Base-by-base conservation (phyloP, 225 moss, liverwort and hornwort species). In the Sphagnum tenellum region DNA sequence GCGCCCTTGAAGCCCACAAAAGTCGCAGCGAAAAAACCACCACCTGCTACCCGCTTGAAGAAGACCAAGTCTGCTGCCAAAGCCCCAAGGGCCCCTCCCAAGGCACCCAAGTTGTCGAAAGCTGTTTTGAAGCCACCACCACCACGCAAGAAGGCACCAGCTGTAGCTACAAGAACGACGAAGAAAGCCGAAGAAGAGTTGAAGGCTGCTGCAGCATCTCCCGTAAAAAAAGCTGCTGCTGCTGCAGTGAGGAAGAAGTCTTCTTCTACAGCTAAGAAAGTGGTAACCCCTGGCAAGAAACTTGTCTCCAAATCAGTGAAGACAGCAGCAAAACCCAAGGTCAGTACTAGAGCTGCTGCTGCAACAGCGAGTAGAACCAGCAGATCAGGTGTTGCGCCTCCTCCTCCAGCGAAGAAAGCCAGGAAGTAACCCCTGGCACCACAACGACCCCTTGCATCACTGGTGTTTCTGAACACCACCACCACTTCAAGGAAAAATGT, bases 201-300 rank as follows among this genome's bases (percentile, higher is more conserved):
- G 52, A 61, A 68, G 3, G 89, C 86, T 73, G 52, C 73, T 2
- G 75, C 64, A 2, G 70, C 56, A 5, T 44, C 14, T 0, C 67
- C 83, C 6, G 75, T 69, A 56, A 88, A 86, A 76, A 80, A 77
- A 57, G 57, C 71, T 11, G 63, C 55, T 2, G 65, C 68, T 10
- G 44, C 29, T 3, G 64, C 85, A 0, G 73, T 73, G 8, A 69
- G 80, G 54, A 92, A 81, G 65, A 55, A 29, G 29, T 29, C 29
- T 1, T 29, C 29, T 29, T 29, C 62, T 7, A 67, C 70, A 0
- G 64, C 74, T 46, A 80, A 76, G 62, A 81, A 81, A 44, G 66
- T 75, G 0, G 53, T 64, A 0, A 89, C 86, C 2, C 93, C 89
- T 47, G 90, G 88, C 78, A 91, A 89, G 54, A 59, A 81, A 0